Percentiles rank a stretch among this genome's conserved stretches.
phyloP scores from a whole-genome alignment of 495 filamentous ascomycete species.

The Aeminium ludgeri region DNA sequence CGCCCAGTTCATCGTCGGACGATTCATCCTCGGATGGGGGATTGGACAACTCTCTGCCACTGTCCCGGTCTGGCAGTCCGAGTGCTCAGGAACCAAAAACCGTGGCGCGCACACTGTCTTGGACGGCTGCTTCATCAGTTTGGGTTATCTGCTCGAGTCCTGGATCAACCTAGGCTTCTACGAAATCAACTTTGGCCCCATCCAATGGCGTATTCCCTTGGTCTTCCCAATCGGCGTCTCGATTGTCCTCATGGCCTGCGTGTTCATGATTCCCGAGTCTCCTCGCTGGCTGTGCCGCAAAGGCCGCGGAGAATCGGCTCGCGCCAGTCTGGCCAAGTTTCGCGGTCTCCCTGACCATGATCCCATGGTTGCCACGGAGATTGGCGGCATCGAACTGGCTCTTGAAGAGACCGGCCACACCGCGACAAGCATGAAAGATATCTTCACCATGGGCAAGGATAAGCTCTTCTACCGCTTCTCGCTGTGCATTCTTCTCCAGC shows the following conservation, averaged over 20 bases:
- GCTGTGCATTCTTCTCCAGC: background rate
- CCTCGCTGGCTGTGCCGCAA: too few species aligned
- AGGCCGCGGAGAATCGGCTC: too few species aligned
- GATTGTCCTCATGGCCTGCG: too few species aligned
- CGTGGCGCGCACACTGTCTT: conserved; percentile 33
- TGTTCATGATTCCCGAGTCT: too few species aligned
- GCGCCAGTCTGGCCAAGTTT: too few species aligned
- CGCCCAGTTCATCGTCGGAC: conserved; percentile 35
- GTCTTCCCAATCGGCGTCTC: too few species aligned
- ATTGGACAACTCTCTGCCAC: conserved; percentile 35
- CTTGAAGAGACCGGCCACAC: too few species aligned
- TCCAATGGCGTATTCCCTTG: too few species aligned
- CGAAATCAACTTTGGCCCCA: too few species aligned
- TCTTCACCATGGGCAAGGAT: background rate
- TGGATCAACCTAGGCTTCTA: conserved; percentile 11
- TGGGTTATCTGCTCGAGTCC: conserved; percentile 14
- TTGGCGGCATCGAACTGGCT: too few species aligned
- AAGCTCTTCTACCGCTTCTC: background rate
- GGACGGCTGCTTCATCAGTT: conserved; percentile 33
- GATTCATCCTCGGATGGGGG: conserved; percentile 31
- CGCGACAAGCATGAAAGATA: background rate
- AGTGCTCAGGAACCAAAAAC: conserved; percentile 26
- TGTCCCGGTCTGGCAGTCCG: conserved; percentile 38
- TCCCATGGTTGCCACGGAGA: too few species aligned
- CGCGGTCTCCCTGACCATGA: too few species aligned